A percentile compares a stretch with the other conserved stretches of the same genome.
Conservation (phyloP, 2,329 filamentous ascomycete genomes). For the Orbilia quercus region DNA sequence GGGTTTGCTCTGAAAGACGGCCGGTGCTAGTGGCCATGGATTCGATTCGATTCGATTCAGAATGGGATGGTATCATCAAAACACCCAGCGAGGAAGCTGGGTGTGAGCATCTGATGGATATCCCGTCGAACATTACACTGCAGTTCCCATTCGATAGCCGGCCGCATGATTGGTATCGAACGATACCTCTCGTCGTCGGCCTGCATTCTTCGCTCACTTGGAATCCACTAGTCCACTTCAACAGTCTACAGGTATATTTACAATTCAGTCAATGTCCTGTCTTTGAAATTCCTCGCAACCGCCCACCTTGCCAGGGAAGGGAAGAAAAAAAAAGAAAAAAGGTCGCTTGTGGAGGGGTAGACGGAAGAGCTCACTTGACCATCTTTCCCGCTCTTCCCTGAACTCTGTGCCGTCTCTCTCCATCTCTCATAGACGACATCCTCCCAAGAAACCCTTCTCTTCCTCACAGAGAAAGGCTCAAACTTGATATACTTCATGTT, state of each 20-base stretch:
- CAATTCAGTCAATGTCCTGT: background rate
- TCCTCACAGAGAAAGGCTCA: background rate
- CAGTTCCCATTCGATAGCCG: conserved; percentile 40
- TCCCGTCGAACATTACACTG: conserved; percentile 23
- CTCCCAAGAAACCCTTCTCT: background rate
- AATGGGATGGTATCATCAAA: conserved; percentile 35
- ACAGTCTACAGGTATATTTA: background rate
- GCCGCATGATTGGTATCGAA: conserved; percentile 43
- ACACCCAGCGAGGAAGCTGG: conserved; percentile 13
- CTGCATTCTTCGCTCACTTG: conserved; percentile 1
- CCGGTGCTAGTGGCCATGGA: conserved; percentile 7
- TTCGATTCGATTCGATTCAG: no score
- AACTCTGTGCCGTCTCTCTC: conserved; percentile 21
- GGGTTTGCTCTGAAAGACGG: no score
- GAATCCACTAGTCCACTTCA: background rate
- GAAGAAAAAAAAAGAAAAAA: conserved; percentile 27
- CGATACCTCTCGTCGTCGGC: conserved; percentile 6
- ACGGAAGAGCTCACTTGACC: conserved; percentile 43
- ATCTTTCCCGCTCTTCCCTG: conserved; percentile 20
- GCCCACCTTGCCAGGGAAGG: conserved; percentile 32
- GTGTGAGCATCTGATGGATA: no score
- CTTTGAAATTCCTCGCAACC: conserved; percentile 7
- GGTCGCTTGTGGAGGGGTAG: conserved; percentile 39
- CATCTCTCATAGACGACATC: conserved; percentile 2
- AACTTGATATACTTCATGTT: conserved; percentile 7